Base-by-base conservation (phyloP, 2,329 filamentous ascomycete species). In the Tolypocladium capitatum region DNA sequence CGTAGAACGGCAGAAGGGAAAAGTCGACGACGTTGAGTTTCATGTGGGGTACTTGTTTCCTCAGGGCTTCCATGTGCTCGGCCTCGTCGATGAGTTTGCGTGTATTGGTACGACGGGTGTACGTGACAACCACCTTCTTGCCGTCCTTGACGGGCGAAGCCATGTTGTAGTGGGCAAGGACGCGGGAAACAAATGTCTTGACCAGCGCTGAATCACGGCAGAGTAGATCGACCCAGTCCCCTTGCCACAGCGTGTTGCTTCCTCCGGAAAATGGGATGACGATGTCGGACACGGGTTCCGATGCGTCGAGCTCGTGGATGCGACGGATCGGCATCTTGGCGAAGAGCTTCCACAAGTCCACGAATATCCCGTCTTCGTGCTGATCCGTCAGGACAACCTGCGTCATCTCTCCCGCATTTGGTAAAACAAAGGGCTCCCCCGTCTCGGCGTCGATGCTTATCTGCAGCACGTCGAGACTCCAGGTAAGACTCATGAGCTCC, bases 191-290 rank as follows among this genome's bases (percentile, higher is more conserved):
- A 48, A 69, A 68, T 2, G 58, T 59, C 24, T 57, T 52, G 13
- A 53, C 34, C 16, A 53, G 43, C 4, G 48, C 24, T 7, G 49
- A 60, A 10, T 54, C 50, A n/a, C 47, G 48, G 51, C 67, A 71
- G 30, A 56, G 49, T 20, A 57, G 56, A 6, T 56, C 46, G 5
- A 57, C 53, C 61, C 63, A 68, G 50, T 70, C 65, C n/a, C 61
- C 64, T 48, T 66, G 60, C 68, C 68, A 71, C 18, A 67, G 51
- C 1, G 68, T 66, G 50, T 68, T 70, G 53, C 60, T 63, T 20
- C 58, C 63, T 40, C 68, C 68, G 11, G 68, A 56, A 4, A 71
- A 53, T 1, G 68, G 68, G 20, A 70, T 49, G 46, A 71, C 63
- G 32, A 70, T 31, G 46, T 64, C 63, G 41, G 46, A 32, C 27